Base-by-base conservation (phyloP, 257 asterid species). In the Solanum etuberosum region DNA sequence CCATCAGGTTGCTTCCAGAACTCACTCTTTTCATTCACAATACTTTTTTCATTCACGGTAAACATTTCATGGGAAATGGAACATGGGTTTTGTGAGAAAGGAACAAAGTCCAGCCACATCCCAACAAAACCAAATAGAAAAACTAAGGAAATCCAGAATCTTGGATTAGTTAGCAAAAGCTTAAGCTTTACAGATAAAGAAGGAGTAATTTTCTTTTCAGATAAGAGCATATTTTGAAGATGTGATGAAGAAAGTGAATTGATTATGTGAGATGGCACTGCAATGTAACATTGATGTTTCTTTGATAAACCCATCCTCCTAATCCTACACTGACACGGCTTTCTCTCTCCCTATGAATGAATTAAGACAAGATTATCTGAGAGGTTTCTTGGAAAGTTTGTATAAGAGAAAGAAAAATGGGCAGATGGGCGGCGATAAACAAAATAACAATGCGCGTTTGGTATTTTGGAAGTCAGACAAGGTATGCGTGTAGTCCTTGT, bases 1-100 rank as follows among this genome's bases (percentile, higher is more conserved):
- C 98, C 98, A 87, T 95, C 93, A 59, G 98, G 98, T 92, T 97
- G 99, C 91, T 88, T 88, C 98, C 98, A 97, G 51, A 97, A 97
- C 91, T 85, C 94, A 3, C 86, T 88, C 67, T 87, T 85, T 51
- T 88, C 97, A 12, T 85, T 93, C 59, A 37, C 85, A 74, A 83
- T 87, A 25, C 85, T 7, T 40, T 90, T 87, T 38, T 71, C 29
- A 63, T n/a, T 71, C 73, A 29, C 5, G 16, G 59, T 59, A 59
- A 25, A 63, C 6, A 63, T n/a, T 63, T 90, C 89, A 78, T 85
- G 89, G 63, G 91, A 87, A 84, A 87, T 78, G 38, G 83, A 86
- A 92, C 98, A 93, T 21, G 98, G 96, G 94, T 90, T 87, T 4
- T 87, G 87, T 31, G 90, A 37, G 25, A 93, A 88, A 54, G 98